Evolutionary conservation across 306 rosid species (phyloP), one percentile per base, ranked within the genome.

Genomic region (Dryas drummondii): DNA sequence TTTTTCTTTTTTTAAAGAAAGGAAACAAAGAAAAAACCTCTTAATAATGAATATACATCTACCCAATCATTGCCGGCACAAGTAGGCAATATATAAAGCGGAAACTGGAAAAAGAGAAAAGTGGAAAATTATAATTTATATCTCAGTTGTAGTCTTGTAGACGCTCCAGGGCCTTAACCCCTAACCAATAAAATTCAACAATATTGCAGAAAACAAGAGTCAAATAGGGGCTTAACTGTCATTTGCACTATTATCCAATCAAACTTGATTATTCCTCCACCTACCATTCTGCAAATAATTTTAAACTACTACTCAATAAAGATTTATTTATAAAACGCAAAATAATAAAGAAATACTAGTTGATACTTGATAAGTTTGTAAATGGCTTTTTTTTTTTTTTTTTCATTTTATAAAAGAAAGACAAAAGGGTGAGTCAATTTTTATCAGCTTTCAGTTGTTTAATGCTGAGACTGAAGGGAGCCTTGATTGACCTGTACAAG

Each of bases 401-500:
- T 15, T 14, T 54, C 6, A 12, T 63, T n/a, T 12, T 74, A 0
- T 4, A n/a, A 68, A 54, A 50, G 71, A 62, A 22, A 50, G n/a
- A 68, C 10, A 51, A 12, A 7, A 54, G 44, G 55, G 55, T 10
- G 44, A 55, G 87, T 84, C 89, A 84, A 82, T 85, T 74, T 27
- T 68, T 13, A 26, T 53, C 8, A 75, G 81, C 84, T 61, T 71
- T 78, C 80, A 41, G 47, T 79, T 68, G 71, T 70, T 81, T 72
- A 77, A 68, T 71, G 74, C 56, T 80, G 84, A 89, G 84, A 1
- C 37, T 32, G 37, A 32, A 82, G 32, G 40, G 60, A 80, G 60
- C 61, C 69, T 74, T 80, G 83, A 80, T 88, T 84, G 62, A 79
- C 77, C 70, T 66, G 66, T 68, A 80, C 74, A 82, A 78, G 57